Evolutionary conservation across 2,329 filamentous ascomycete genomes (phyloP).

Genomic region (Neonectria hederae): DNA sequence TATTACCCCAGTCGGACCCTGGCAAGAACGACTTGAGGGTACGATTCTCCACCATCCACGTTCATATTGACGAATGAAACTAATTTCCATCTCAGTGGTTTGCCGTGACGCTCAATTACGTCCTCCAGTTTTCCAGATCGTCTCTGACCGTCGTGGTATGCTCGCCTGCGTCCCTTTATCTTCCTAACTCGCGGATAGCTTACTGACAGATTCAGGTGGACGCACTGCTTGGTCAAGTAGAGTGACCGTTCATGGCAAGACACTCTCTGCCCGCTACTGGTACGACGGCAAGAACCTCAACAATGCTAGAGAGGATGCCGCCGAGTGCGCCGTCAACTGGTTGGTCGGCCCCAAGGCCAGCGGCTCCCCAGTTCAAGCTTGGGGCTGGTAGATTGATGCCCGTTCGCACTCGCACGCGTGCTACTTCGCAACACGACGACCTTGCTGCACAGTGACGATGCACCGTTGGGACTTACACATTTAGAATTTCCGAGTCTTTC

Average conservation of each 20-base stretch:
- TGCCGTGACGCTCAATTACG: conserved; percentile 64
- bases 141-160: conserved; percentile 79
- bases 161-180: background rate
- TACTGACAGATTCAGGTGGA: conserved; percentile 66
- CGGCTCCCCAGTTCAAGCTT: conserved; percentile 38
- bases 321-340: conserved; percentile 77
- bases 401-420: background rate
- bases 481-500: conserved; percentile 14
- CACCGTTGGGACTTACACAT: conserved; percentile 8
- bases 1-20: conserved; percentile 46
- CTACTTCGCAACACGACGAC: background rate
- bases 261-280: conserved; percentile 82
- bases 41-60: conserved; percentile 33
- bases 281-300: conserved; percentile 89
- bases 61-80: conserved; percentile 2
- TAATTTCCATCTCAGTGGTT: conserved; percentile 55
- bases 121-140: conserved; percentile 72
- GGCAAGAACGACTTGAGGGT: conserved; percentile 69
- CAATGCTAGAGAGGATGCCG: conserved; percentile 92
- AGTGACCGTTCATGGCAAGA: conserved; percentile 74
- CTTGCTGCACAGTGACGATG: background rate
- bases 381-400: conserved; percentile 32
- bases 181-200: background rate
- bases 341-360: conserved; percentile 52
- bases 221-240: conserved; percentile 90